Conservation (phyloP, 257 asterid species). For the Eustoma russellianum region DNA sequence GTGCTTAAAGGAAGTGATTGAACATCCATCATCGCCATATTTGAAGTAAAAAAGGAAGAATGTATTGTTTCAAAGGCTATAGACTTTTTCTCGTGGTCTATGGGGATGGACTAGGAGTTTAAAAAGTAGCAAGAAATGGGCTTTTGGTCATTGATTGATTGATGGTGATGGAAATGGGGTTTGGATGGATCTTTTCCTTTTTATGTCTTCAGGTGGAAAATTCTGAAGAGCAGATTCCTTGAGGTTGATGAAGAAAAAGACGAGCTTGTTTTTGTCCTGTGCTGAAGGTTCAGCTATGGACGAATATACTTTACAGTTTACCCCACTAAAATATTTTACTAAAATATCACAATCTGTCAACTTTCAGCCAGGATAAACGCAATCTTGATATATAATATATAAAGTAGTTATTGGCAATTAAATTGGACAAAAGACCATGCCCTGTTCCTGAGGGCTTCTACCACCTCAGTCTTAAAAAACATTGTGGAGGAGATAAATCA, state of each 20-base stretch:
- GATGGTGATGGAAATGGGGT: neutral
- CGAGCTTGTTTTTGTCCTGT: neutral
- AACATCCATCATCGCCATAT: constrained; percentile 17
- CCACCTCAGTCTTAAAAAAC: too few relatives aligned
- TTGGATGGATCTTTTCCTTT: neutral
- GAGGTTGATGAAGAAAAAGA: constrained; percentile 6
- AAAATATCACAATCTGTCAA: too few relatives aligned
- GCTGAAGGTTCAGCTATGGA: neutral
- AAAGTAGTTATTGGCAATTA: too few relatives aligned
- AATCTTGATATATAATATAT: too few relatives aligned
- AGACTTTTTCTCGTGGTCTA: neutral
- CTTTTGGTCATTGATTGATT: neutral
- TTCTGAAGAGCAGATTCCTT: constrained; percentile 2
- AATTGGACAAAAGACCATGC: too few relatives aligned
- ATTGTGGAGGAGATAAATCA: too few relatives aligned
- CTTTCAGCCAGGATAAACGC: too few relatives aligned
- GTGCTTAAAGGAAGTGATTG: constrained; percentile 40
- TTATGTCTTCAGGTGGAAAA: neutral
- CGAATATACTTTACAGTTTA: constrained; percentile 2
- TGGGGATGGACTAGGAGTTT: neutral
- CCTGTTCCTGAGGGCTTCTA: too few relatives aligned
- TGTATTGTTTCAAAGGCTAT: neutral
- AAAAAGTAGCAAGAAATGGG: constrained; percentile 1
- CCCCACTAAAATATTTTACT: too few relatives aligned
- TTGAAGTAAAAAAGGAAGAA: neutral